phyloP scores from a whole-genome alignment of 768 basidiomycete species.

The Inosperma sp. region DNA sequence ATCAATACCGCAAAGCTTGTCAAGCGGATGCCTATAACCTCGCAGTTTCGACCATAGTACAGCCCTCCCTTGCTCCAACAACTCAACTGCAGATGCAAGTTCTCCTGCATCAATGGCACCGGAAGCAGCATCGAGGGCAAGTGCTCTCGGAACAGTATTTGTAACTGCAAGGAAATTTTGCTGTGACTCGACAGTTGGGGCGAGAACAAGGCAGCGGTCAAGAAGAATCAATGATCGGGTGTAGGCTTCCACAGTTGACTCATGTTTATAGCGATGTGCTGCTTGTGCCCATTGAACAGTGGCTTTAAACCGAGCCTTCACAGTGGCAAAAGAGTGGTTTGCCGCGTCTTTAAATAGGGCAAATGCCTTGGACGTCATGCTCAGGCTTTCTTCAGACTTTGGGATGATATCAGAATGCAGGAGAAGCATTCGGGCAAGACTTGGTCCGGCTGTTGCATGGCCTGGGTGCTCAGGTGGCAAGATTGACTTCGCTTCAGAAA shows the following conservation, averaged over 20 bases:
- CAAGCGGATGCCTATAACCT: background rate
- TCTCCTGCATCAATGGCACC: background rate
- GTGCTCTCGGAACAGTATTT: background rate
- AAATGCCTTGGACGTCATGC: too few species aligned
- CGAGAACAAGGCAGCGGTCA: background rate
- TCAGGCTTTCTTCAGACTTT: too few species aligned
- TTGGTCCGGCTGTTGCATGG: too few species aligned
- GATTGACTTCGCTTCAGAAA: too few species aligned
- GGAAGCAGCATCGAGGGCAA: background rate
- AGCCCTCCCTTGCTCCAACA: background rate
- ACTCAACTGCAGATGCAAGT: background rate
- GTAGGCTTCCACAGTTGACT: background rate
- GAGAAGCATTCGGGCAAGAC: too few species aligned
- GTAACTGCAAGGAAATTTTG: background rate
- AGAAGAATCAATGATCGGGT: background rate
- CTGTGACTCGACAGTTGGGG: background rate
- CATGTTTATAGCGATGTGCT: background rate
- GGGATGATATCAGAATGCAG: too few species aligned
- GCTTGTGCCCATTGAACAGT: background rate
- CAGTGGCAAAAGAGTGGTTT: background rate
- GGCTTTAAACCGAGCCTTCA: background rate
- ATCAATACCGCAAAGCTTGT: background rate
- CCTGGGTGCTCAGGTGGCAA: too few species aligned
- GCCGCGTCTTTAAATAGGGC: background rate
- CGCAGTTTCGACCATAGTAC: background rate